phyloP scores from a whole-genome alignment of 495 filamentous ascomycete species.

The Neurospora sp. region DNA sequence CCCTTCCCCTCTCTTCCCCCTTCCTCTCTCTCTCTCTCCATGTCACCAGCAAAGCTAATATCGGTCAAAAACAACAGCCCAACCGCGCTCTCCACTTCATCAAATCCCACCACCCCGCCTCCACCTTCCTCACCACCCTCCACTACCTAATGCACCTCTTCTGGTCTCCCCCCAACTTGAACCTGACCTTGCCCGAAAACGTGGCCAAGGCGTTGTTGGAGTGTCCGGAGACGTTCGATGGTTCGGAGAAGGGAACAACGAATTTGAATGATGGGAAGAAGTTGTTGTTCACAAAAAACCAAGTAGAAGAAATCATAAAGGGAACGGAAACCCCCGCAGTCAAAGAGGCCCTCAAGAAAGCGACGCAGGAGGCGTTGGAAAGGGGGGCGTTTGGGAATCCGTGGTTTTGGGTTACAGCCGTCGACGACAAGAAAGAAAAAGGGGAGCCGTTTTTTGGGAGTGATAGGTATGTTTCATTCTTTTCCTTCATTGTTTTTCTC shows the following conservation, averaged over 20 bases:
- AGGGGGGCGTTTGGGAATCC: conserved; percentile 64
- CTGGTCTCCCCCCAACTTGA: conserved; percentile 28
- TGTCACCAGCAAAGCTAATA: not conserved
- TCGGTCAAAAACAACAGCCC: conserved; percentile 29
- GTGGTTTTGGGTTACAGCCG: conserved; percentile 56
- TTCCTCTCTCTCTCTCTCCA: too few relatives aligned
- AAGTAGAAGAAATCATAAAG: conserved; percentile 41
- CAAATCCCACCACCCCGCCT: conserved; percentile 37
- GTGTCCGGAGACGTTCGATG: conserved; percentile 7
- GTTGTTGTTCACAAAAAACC: conserved; percentile 24
- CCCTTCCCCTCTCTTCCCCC: not conserved
- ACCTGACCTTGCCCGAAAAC: conserved; percentile 16
- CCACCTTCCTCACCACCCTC: conserved; percentile 17
- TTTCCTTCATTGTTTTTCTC: too few relatives aligned
- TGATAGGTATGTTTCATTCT: conserved; percentile 43
- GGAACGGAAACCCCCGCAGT: conserved; percentile 37
- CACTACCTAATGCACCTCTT: conserved; percentile 28
- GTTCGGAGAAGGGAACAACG: not conserved
- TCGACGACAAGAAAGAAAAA: conserved; percentile 36
- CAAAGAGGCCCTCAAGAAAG: conserved; percentile 48
- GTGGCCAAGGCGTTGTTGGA: conserved; percentile 19
- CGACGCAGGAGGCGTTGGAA: conserved; percentile 50
- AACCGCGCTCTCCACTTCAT: conserved; percentile 57
- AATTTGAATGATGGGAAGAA: not conserved
- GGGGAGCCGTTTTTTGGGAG: conserved; percentile 69